phyloP scores from a whole-genome alignment of 345 rosid species.

The Brassica juncea region DNA sequence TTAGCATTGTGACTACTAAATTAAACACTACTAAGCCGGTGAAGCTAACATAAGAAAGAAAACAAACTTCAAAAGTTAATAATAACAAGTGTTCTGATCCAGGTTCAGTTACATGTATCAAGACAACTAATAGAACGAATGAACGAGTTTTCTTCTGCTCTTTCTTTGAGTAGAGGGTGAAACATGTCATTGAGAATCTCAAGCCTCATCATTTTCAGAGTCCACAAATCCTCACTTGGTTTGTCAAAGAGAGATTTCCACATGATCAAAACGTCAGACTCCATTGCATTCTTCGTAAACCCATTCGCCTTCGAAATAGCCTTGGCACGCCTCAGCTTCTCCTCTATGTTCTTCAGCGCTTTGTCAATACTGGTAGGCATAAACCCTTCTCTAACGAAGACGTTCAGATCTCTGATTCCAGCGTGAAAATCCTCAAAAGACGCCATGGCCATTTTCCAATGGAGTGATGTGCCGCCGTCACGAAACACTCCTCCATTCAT shows the following conservation, averaged over 20 bases:
- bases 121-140: not conserved
- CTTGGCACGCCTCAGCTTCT: not conserved
- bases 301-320: not conserved
- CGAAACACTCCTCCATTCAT: not conserved
- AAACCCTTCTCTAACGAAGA: not conserved
- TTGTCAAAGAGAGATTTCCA: not conserved
- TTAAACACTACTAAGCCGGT: not conserved
- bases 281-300: not conserved
- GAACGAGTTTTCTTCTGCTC: not conserved
- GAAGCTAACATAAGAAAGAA: no score
- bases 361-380: not conserved
- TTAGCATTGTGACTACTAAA: no score
- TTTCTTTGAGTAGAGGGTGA: not conserved
- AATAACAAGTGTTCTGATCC: not conserved
- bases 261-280: not conserved
- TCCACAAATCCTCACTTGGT: not conserved
- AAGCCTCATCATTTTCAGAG: not conserved
- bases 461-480: not conserved
- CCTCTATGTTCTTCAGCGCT: not conserved
- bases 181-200: not conserved
- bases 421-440: not conserved
- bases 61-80: not conserved
- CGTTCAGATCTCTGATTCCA: not conserved
- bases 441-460: not conserved
- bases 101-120: not conserved